Percentiles rank a stretch among this genome's conserved stretches.
Conservation (phyloP, 176 grass and related monocot genomes). For the Hordeum marinum region DNA sequence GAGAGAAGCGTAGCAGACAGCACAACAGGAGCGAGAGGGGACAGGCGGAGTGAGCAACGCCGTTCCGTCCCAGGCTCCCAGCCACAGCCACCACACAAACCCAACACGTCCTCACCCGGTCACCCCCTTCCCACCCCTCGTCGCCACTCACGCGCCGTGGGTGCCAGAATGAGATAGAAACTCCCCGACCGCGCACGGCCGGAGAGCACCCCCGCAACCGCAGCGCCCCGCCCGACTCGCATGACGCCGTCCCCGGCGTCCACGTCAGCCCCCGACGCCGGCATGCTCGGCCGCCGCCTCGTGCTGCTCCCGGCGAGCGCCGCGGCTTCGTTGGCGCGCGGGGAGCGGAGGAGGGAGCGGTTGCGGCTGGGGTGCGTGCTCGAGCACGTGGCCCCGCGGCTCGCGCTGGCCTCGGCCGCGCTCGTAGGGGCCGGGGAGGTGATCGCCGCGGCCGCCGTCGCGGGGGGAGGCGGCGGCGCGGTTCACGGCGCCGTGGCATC, state of each 20-base stretch:
- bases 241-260: slow-evolving; percentile 54
- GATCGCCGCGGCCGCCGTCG: slow-evolving; percentile 59
- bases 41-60: background rate
- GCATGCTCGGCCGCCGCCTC: slow-evolving; percentile 59
- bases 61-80: slow-evolving; percentile 19
- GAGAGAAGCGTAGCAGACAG: background rate
- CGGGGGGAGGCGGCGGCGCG: slow-evolving; percentile 40
- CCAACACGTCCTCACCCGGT: slow-evolving; percentile 13
- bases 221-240: background rate
- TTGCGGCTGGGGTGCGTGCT: slow-evolving; percentile 57
- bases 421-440: slow-evolving; percentile 64
- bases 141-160: slow-evolving; percentile 24
- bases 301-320: slow-evolving; percentile 27
- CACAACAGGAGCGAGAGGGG: background rate
- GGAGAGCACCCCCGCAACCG: background rate
- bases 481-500: slow-evolving; percentile 78
- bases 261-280: slow-evolving; percentile 36
- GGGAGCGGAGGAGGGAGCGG: slow-evolving; percentile 25
- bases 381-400: slow-evolving; percentile 52
- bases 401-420: slow-evolving; percentile 57
- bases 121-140: background rate
- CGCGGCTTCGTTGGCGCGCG: slow-evolving; percentile 13
- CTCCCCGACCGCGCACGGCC: slow-evolving; percentile 1
- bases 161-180: slow-evolving; percentile 49
- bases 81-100: slow-evolving; percentile 59